phyloP scores from a whole-genome alignment of 139 green algal genomes.

The Tetraselmis chui region DNA sequence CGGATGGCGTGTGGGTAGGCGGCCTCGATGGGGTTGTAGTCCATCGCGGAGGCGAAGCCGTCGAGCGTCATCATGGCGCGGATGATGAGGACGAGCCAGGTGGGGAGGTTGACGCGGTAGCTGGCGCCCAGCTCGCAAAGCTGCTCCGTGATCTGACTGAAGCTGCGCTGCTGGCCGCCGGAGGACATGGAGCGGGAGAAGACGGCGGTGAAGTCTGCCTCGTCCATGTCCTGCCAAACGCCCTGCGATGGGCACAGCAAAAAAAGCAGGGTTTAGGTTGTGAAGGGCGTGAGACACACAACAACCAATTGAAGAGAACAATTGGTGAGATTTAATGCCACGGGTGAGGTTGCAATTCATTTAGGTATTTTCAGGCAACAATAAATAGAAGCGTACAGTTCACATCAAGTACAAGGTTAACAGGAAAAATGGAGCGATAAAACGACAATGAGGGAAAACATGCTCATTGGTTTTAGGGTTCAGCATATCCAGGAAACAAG shows the following conservation, averaged over 20 bases:
- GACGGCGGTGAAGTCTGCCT: constrained; percentile 10
- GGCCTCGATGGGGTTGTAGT: neutral
- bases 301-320: too few relatives aligned
- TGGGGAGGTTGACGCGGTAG: constrained; percentile 20
- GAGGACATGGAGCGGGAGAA: constrained; percentile 15
- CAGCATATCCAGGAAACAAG: too few relatives aligned
- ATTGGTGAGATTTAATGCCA: too few relatives aligned
- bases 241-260: neutral
- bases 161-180: constrained; percentile 10
- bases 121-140: constrained; percentile 16
- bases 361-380: too few relatives aligned
- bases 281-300: too few relatives aligned
- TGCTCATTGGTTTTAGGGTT: too few relatives aligned
- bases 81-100: constrained; percentile 29
- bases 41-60: neutral
- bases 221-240: constrained; percentile 15
- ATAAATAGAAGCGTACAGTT: too few relatives aligned
- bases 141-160: constrained; percentile 19
- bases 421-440: too few relatives aligned
- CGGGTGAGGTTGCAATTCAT: too few relatives aligned
- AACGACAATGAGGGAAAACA: too few relatives aligned
- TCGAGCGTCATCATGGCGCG: constrained; percentile 23
- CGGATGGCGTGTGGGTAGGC: neutral
- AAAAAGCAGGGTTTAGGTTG: constrained; percentile 4
- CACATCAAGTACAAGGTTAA: too few relatives aligned